Conservation (phyloP, 257 asterid genomes). For the Hygrophila difformis region DNA sequence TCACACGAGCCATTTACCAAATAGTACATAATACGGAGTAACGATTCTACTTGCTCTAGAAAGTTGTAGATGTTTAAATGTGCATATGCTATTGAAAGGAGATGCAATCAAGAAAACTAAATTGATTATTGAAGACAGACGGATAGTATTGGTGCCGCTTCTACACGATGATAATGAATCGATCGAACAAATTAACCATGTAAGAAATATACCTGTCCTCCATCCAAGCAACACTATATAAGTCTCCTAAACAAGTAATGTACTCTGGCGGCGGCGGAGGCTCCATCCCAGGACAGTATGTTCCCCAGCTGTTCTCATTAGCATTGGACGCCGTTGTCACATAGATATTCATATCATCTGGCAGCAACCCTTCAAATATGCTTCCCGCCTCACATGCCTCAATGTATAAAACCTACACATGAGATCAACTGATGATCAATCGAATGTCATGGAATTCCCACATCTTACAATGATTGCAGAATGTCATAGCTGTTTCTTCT, state of each 20-base stretch:
- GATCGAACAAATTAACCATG: no score
- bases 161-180: no score
- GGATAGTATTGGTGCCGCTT: no score
- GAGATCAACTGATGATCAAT: not conserved
- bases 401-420: constrained; percentile 51
- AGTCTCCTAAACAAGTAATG: constrained; percentile 79
- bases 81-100: no score
- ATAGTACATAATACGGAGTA: no score
- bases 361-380: constrained; percentile 77
- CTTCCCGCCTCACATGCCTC: constrained; percentile 98
- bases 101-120: no score
- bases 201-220: constrained; percentile 94
- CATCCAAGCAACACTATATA: constrained; percentile 96
- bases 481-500: no score
- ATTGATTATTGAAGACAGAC: no score
- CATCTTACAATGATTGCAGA: no score
- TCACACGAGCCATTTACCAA: not conserved
- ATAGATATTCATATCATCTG: constrained; percentile 57
- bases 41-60: no score
- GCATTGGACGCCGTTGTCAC: constrained; percentile 86
- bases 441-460: no score
- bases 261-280: constrained; percentile 64
- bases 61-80: no score
- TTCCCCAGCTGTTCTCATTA: constrained; percentile 87
- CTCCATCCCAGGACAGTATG: constrained; percentile 68